Base-by-base conservation (phyloP, 345 rosid genomes). In the Isatis tinctoria region DNA sequence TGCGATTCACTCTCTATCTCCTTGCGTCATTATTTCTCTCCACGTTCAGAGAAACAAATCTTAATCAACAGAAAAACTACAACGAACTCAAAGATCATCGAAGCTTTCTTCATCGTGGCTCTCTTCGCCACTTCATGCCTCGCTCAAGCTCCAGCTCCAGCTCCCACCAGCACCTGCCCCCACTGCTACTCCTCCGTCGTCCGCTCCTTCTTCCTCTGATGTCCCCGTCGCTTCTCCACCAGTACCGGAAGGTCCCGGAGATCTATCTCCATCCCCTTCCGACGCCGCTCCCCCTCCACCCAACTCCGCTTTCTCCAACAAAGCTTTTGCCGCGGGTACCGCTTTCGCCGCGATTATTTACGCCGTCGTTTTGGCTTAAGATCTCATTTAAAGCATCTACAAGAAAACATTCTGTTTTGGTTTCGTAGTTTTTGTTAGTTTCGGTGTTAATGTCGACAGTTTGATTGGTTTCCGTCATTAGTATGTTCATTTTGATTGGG, bases 91-190 rank as follows among this genome's bases (percentile, higher is more conserved):
- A 75, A 82, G 14, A 70, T 82, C 64, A 20, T 83, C 44, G 54
- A 82, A 72, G 78, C 82, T 39, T 60, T 87, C 57, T 58, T 87
- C 36, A 54, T 91, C 75, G 62, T 91, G 58, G 84, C 84, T 63
- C 90, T 91, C 35, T 67, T 91, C 76, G 83, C 83, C 49, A 83
- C 85, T 4, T 81, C 94, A 0, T 86, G 89, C 78, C 28, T 83
- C 56, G 90, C 97, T 11, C 97, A 89, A 67, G 84, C 94, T 12
- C 95, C 91, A 0, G 81, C 83, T 1, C 87, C 91, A 0, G 81
- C 83, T 1, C 87, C 89, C 56, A 3, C 44, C 75, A n/a, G n/a
- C n/a, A n/a, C 83, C 91, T 26, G 5, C 79, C 1, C 70, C 76
- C 2, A 53, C 70, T 39, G 10, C n/a, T 26, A 33, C 72, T 44